These are phyloP conservation scores for Rhizoclosmatium globosum DNA, from an alignment of 192 early-diverging fungal genomes.

Conservation along the genomic window DNA sequence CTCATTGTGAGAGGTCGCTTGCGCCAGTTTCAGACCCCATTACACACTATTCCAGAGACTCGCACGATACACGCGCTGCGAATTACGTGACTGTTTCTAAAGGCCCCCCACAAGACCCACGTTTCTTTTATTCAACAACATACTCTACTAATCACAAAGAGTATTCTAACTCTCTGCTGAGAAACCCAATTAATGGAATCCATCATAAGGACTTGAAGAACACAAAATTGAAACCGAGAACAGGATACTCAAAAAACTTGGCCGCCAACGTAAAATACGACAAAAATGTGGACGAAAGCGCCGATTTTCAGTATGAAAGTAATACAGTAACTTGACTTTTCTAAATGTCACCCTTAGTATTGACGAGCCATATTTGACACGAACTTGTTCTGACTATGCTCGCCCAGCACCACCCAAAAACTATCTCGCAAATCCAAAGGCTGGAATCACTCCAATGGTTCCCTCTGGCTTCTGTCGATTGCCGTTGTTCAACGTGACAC, in stretches of 20 bases:
- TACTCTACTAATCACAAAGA: constrained; percentile 53
- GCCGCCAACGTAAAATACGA: constrained; percentile 53
- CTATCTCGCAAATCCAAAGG: constrained; percentile 24
- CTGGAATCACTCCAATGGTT: constrained; percentile 42
- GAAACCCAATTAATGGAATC: constrained; percentile 35
- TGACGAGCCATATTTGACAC: constrained; percentile 44
- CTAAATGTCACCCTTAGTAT: constrained; percentile 33
- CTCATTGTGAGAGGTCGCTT: constrained; percentile 14
- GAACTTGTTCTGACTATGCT: constrained; percentile 33
- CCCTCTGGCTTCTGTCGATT: constrained; percentile 51
- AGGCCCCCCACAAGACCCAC: constrained; percentile 45
- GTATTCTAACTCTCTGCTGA: constrained; percentile 1
- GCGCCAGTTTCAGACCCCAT: background rate
- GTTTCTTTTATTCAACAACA: constrained; percentile 48
- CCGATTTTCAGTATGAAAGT: constrained; percentile 38
- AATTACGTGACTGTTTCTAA: constrained; percentile 33
- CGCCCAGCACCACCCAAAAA: constrained; percentile 21
- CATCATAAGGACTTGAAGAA: constrained; percentile 6
- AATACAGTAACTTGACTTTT: background rate
- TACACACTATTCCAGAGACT: constrained; percentile 13
- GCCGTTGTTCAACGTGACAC: constrained; percentile 48
- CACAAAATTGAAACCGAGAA: constrained; percentile 40
- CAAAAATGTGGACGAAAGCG: constrained; percentile 54
- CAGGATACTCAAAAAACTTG: constrained; percentile 57
- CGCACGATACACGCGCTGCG: constrained; percentile 40